Evolutionary conservation across 306 rosid genomes (phyloP).

Genomic region (Quercus wislizeni): DNA sequence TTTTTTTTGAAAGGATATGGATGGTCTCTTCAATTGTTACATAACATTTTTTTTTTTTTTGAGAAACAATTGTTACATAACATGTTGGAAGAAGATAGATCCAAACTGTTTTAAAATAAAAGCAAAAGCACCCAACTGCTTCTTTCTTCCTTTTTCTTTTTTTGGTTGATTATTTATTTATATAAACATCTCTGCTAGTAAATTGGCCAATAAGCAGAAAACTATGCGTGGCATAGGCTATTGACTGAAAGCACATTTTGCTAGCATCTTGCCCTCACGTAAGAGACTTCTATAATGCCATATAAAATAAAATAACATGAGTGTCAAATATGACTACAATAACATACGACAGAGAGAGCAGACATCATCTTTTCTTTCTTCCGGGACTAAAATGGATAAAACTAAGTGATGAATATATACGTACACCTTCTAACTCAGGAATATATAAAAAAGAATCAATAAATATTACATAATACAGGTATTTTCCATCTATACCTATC

Average conservation of each 20-base stretch:
- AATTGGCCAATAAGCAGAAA: not conserved
- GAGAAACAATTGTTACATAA: too few species aligned
- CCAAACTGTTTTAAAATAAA: not conserved
- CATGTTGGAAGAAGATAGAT: too few species aligned
- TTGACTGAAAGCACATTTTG: not conserved
- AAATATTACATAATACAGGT: not conserved
- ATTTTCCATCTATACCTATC: not conserved
- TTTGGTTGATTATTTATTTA: too few species aligned
- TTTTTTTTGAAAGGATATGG: too few species aligned
- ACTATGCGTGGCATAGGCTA: not conserved
- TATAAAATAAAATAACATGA: not conserved
- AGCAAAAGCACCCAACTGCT: not conserved
- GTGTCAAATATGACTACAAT: not conserved
- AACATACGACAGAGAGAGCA: not conserved
- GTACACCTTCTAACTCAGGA: not conserved
- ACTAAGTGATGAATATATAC: not conserved
- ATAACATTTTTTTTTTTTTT: too few species aligned
- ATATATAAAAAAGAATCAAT: constrained; percentile 3
- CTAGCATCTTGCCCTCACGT: not conserved
- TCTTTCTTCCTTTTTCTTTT: too few species aligned
- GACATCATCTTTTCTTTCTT: not conserved
- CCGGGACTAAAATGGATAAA: not conserved
- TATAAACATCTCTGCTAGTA: not conserved
- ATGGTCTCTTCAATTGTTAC: too few species aligned
- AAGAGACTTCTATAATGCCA: not conserved